Evolutionary conservation across 306 rosid species (phyloP).

Genomic region (Astragalus glycyphyllos): DNA sequence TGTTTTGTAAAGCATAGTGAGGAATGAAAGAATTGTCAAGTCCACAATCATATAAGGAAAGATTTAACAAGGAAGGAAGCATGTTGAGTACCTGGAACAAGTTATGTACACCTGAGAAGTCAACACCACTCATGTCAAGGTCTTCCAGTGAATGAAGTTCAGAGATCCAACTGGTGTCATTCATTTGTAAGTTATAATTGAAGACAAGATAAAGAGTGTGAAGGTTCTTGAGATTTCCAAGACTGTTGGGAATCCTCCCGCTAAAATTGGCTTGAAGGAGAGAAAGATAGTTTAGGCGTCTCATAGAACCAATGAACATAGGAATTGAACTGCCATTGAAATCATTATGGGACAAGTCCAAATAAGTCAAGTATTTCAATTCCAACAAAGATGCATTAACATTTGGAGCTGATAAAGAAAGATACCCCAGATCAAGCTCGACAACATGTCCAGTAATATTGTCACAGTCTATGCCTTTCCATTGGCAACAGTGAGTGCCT

Average conservation of each 20-base stretch:
- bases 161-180: conserved; percentile 35
- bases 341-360: conserved; percentile 23
- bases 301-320: conserved; percentile 13
- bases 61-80: not conserved
- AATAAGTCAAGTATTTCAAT: conserved; percentile 33
- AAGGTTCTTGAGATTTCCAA: conserved; percentile 23
- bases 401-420: not conserved
- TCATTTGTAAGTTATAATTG: not conserved
- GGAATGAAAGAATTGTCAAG: not conserved
- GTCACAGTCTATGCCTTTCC: conserved; percentile 40
- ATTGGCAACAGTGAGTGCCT: conserved; percentile 35
- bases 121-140: conserved; percentile 12
- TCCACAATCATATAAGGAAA: not conserved
- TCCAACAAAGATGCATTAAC: conserved; percentile 5
- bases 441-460: conserved; percentile 30
- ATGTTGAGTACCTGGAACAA: conserved; percentile 33
- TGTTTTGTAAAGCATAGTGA: conserved; percentile 16
- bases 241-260: conserved; percentile 24
- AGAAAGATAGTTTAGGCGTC: not conserved
- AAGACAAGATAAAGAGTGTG: conserved; percentile 1
- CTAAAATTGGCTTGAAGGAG: not conserved
- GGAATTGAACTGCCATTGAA: conserved; percentile 1
- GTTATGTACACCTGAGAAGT: not conserved
- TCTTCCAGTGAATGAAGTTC: conserved; percentile 14
- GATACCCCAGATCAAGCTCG: not conserved